These are phyloP conservation scores for Ceratocystis alfenasii DNA, from an alignment of 2,329 filamentous ascomycete species.

Conservation along the genomic window DNA sequence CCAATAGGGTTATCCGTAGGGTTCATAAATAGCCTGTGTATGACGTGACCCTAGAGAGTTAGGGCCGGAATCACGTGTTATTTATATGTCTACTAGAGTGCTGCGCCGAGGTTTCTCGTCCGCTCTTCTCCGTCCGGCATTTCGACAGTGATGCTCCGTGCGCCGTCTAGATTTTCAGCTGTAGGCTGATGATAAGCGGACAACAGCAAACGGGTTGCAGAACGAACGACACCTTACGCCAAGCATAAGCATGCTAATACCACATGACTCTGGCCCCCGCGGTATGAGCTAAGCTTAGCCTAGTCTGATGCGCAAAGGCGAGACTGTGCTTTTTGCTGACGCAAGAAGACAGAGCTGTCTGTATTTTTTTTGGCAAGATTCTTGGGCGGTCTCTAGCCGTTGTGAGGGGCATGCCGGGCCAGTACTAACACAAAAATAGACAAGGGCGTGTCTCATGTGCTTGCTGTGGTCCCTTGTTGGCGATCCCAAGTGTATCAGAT, in stretches of 20 bases:
- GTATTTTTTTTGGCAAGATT: not conserved
- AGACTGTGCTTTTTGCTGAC: not conserved
- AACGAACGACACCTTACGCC: no score
- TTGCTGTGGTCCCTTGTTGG: not conserved
- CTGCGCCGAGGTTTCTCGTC: not conserved
- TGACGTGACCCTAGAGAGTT: not conserved
- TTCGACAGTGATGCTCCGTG: no score
- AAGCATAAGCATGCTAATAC: not conserved
- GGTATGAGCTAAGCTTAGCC: not conserved
- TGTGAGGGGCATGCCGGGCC: no score
- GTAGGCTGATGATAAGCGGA: no score
- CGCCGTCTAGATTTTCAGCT: no score
- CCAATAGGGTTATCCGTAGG: not conserved
- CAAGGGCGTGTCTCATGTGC: conserved; percentile 2
- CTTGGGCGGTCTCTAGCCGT: no score
- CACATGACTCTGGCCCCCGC: not conserved
- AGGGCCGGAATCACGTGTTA: not conserved
- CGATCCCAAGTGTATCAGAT: conserved; percentile 6
- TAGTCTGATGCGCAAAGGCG: not conserved
- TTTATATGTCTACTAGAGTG: no score
- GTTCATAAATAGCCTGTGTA: not conserved
- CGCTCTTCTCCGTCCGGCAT: not conserved
- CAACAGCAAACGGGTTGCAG: not conserved
- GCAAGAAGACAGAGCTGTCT: not conserved
- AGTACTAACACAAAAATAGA: not conserved